phyloP scores from a whole-genome alignment of 176 grass and related monocot species.

The Tillandsia fasciculata region DNA sequence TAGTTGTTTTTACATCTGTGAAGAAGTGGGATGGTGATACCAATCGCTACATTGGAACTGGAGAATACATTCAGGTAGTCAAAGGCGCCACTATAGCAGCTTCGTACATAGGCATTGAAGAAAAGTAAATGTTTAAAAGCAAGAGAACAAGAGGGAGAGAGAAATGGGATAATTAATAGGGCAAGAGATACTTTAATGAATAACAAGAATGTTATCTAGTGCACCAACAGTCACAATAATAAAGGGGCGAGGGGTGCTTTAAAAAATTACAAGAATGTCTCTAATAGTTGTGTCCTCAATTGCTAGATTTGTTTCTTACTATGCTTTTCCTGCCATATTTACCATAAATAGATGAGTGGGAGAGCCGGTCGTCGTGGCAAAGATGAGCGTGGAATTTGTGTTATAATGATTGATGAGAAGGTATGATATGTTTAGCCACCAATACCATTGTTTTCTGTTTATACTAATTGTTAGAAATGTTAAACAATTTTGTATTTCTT shows the following conservation, averaged over 20 bases:
- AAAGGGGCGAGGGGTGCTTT: too few species aligned
- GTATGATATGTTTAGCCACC: constrained; percentile 22
- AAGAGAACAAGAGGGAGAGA: constrained; percentile 5
- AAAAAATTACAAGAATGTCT: too few species aligned
- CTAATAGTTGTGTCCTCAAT: background rate
- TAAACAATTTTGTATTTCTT: too few species aligned
- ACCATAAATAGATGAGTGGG: constrained; percentile 80
- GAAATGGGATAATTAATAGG: background rate
- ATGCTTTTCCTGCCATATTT: constrained; percentile 21
- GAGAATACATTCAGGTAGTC: constrained; percentile 97
- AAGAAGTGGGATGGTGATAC: constrained; percentile 80
- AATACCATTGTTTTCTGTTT: too few species aligned
- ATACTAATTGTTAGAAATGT: too few species aligned
- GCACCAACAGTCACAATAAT: background rate
- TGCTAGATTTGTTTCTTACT: constrained; percentile 15
- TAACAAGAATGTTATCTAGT: background rate
- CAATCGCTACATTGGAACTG: constrained; percentile 89
- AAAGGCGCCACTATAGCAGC: constrained; percentile 13
- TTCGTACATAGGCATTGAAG: constrained; percentile 6
- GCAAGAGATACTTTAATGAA: background rate
- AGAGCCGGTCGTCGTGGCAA: constrained; percentile 97
- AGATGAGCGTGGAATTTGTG: constrained; percentile 90
- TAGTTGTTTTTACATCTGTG: too few species aligned
- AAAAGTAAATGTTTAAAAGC: constrained; percentile 5
- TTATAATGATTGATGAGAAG: constrained; percentile 98